Conservation (phyloP, 306 rosid species). For the Quercus ilex region DNA sequence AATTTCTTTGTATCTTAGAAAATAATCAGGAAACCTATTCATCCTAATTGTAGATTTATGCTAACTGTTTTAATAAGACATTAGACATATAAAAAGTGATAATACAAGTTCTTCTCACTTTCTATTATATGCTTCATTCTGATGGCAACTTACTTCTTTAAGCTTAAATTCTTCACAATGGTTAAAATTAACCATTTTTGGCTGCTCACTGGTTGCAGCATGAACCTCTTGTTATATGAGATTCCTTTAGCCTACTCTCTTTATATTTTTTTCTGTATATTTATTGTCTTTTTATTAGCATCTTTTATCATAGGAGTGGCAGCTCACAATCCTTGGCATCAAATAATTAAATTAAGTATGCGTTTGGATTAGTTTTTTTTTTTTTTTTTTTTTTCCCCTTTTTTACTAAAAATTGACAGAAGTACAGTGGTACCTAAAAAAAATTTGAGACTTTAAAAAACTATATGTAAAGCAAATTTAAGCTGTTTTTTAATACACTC, state of each 20-base stretch:
- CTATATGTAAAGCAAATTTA: too few species aligned
- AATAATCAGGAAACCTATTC: background rate
- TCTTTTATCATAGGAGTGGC: too few species aligned
- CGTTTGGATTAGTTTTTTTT: too few species aligned
- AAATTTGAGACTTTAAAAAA: too few species aligned
- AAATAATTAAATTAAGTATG: too few species aligned
- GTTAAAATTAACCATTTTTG: background rate
- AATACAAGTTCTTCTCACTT: background rate
- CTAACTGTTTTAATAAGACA: background rate
- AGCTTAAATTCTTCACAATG: background rate
- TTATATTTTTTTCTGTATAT: background rate
- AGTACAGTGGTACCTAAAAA: too few species aligned
- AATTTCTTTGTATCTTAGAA: background rate
- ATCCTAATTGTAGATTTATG: background rate
- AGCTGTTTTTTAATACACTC: too few species aligned
- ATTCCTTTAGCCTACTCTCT: background rate
- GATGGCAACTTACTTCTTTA: background rate
- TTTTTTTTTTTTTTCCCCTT: too few species aligned
- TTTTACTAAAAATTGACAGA: too few species aligned
- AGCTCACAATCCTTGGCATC: too few species aligned
- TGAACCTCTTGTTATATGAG: background rate
- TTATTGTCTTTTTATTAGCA: too few species aligned
- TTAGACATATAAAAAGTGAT: background rate
- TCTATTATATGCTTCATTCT: background rate
- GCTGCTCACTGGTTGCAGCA: background rate